These are phyloP conservation scores for Diaporthe citrichinensis DNA, from an alignment of 2,329 filamentous ascomycete genomes.

Conservation along the genomic window DNA sequence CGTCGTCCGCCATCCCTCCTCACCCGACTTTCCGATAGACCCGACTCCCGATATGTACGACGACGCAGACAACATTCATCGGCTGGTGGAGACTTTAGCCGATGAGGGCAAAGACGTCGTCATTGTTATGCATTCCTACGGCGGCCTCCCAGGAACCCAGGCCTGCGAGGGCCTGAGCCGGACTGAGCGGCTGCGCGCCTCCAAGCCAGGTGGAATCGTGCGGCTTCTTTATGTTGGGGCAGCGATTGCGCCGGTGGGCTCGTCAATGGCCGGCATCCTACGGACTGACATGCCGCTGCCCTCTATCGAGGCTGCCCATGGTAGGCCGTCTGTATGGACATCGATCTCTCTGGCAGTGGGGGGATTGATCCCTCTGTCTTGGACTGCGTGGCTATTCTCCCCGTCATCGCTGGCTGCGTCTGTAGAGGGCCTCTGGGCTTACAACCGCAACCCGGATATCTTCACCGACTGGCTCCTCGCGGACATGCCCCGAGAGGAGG, in stretches of 20 bases:
- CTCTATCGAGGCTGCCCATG: neutral
- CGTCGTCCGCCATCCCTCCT: neutral
- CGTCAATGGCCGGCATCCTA: neutral
- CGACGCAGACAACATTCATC: neutral
- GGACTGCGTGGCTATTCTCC: neutral
- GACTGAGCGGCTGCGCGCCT: neutral
- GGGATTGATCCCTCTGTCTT: neutral
- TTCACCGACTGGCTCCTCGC: neutral
- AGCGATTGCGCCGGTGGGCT: neutral
- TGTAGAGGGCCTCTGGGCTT: slow-evolving; percentile 8
- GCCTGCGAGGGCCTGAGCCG: slow-evolving; percentile 12
- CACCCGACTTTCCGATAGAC: neutral
- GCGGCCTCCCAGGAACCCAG: neutral
- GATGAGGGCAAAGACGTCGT: neutral
- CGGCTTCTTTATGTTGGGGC: neutral
- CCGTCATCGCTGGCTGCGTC: neutral
- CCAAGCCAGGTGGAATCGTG: neutral
- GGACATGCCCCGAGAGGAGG: neutral
- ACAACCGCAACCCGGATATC: neutral
- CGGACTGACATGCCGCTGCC: neutral
- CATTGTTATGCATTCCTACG: neutral
- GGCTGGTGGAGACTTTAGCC: neutral
- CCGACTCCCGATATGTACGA: neutral
- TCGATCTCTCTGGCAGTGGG: neutral
- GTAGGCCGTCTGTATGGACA: neutral